Base-by-base conservation (phyloP, 2,329 filamentous ascomycete genomes). In the Epicoccum nigrum region DNA sequence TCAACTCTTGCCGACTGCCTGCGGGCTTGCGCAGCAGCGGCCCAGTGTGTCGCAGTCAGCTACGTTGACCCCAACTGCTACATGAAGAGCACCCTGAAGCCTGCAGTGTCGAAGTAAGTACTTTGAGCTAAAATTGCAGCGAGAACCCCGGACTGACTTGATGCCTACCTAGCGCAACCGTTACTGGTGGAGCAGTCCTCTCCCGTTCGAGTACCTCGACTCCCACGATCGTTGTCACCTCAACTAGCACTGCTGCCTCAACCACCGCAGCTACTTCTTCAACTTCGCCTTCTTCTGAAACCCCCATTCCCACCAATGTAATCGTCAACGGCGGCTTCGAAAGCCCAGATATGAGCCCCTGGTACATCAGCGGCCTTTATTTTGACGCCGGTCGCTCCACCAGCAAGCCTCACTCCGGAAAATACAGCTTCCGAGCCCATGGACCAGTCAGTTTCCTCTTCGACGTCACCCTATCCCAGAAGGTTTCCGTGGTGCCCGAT, bases 21-120 rank as follows among this genome's bases (percentile, higher is more conserved):
- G 28, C 33, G 12, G 6, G 45, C 37, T 9, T 48, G 45, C 30
- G 23, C 45, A 7, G 4, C 13, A 11, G 41, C 28, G 3, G 11
- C 7, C 9, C n/a, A 5, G 1, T 34, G 37, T 34, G 37, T 48
- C 28, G 37, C 45, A 12, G 35, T 30, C 2, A 48, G 45, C 16
- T 48, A 16, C 30, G 37, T 41, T 15, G 37, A 28, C 15, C 8
- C 28, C 7, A 41, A 41, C 19, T 48, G 45, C 21, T 48, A 41
- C 21, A 19, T 35, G 21, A 41, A 48, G 21, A 41, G 13, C 15
- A 28, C 20, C 4, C 37, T 33, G 21, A 34, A 34, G 8, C 5
- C 45, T 7, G 45, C 19, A 1, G 11, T 15, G 7, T 6, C 21
- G 4, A 28, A 48, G 35, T 41, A 32, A 12, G 21, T 17, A 11